Conservation (phyloP, 2,329 filamentous ascomycete species). For the Claviceps fusiformis region DNA sequence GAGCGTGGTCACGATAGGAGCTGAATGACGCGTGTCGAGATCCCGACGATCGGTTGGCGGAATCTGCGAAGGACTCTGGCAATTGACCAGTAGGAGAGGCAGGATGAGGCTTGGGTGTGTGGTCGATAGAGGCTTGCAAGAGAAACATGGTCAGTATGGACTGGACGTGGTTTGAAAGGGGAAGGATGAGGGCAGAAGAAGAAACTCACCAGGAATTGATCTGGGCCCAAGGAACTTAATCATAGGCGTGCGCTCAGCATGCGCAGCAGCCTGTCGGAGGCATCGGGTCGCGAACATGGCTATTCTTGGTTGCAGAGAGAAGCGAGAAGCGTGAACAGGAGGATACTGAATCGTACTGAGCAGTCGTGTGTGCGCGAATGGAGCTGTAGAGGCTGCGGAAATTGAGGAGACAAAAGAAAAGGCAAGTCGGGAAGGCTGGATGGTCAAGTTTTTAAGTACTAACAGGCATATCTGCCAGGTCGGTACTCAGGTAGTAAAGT, state of each 20-base stretch:
- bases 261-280: slow-evolving; percentile 45
- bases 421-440: not conserved
- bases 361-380: not conserved
- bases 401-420: not conserved
- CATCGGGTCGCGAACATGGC: slow-evolving; percentile 42
- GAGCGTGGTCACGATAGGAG: slow-evolving; percentile 62
- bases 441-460: not conserved
- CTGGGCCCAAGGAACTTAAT: slow-evolving; percentile 51
- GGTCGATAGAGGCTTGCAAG: slow-evolving; percentile 51
- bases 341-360: not conserved
- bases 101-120: slow-evolving; percentile 60
- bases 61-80: slow-evolving; percentile 36
- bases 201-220: slow-evolving; percentile 35
- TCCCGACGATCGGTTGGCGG: slow-evolving; percentile 15
- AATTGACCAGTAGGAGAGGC: slow-evolving; percentile 53
- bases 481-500: not conserved
- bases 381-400: not conserved
- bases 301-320: not conserved
- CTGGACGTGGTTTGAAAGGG: too few relatives aligned
- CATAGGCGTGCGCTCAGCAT: slow-evolving; percentile 45
- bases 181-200: not conserved
- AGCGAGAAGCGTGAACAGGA: not conserved
- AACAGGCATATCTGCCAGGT: not conserved
- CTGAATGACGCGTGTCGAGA: slow-evolving; percentile 51
- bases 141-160: slow-evolving; percentile 8